These are phyloP conservation scores for Xylariaceae sp. DNA, from an alignment of 2,329 filamentous ascomycete species.

Conservation along the genomic window DNA sequence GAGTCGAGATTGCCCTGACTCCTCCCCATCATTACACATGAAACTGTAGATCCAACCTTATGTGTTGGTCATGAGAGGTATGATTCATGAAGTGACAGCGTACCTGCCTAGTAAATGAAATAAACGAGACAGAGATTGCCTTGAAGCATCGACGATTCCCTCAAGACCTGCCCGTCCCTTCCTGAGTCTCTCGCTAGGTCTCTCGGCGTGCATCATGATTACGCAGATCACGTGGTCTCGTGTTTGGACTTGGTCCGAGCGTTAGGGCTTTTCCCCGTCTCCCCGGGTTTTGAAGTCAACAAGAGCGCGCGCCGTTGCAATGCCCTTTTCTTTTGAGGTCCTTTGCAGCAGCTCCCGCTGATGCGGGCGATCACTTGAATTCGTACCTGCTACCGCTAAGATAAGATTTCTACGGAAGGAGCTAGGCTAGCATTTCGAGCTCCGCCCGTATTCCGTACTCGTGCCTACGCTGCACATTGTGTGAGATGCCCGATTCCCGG, in stretches of 20 bases:
- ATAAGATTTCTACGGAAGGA: not conserved
- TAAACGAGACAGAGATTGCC: no score
- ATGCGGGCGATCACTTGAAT: slow-evolving; percentile 17
- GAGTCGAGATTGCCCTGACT: no score
- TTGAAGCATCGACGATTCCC: not conserved
- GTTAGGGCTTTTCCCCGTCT: not conserved
- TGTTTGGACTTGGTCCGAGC: slow-evolving; percentile 1
- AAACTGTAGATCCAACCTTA: no score
- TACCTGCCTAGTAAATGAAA: no score
- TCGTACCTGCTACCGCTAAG: not conserved
- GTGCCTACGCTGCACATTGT: not conserved
- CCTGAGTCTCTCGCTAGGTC: not conserved
- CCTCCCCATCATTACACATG: no score
- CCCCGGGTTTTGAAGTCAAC: not conserved
- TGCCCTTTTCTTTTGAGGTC: not conserved
- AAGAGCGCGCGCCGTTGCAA: slow-evolving; percentile 12
- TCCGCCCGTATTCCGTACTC: no score
- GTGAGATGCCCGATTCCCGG: not conserved
- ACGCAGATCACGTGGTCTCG: slow-evolving; percentile 1
- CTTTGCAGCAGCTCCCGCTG: slow-evolving; percentile 15
- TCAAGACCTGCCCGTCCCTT: no score
- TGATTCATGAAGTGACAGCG: no score
- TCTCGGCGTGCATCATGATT: not conserved
- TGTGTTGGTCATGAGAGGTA: no score
- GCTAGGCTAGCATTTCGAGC: no score